These are phyloP conservation scores for Calonectria crousiana DNA, from an alignment of 2,329 filamentous ascomycete genomes.

Conservation along the genomic window DNA sequence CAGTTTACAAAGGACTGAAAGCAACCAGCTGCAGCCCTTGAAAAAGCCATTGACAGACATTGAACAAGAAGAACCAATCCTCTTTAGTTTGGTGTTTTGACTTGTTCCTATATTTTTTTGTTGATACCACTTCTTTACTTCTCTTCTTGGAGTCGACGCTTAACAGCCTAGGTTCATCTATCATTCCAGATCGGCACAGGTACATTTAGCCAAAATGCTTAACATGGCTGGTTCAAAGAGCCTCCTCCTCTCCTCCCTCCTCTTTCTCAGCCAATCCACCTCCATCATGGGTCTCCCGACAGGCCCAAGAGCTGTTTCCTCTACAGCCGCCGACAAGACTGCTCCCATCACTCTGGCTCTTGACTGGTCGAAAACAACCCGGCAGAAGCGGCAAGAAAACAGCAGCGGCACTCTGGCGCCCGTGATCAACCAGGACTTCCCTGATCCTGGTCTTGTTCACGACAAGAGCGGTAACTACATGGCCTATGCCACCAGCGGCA, in stretches of 20 bases:
- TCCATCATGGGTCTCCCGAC: slow-evolving; percentile 5
- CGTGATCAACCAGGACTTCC: slow-evolving; percentile 57
- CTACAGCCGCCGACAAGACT: background rate
- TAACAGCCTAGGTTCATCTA: background rate
- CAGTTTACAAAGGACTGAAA: background rate
- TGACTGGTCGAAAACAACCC: slow-evolving; percentile 11
- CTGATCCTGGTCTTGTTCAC: slow-evolving; percentile 66
- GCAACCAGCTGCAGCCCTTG: background rate
- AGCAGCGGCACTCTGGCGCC: slow-evolving; percentile 21
- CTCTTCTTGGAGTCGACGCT: background rate
- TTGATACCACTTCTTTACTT: background rate
- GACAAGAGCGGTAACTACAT: slow-evolving; percentile 64
- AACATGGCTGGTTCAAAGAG: slow-evolving; percentile 1
- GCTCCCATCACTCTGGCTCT: slow-evolving; percentile 14
- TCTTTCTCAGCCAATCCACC: background rate
- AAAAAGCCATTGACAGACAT: background rate
- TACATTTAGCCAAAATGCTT: background rate
- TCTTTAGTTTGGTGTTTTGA: background rate
- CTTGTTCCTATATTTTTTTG: background rate
- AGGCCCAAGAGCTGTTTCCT: background rate
- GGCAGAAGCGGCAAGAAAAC: slow-evolving; percentile 22
- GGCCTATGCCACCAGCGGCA: slow-evolving; percentile 68
- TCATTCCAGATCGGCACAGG: background rate
- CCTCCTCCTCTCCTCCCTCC: slow-evolving; percentile 5
- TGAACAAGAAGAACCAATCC: background rate